Evolutionary conservation across 2,329 filamentous ascomycete genomes (phyloP).

Genomic region (Colletotrichum liriopes): DNA sequence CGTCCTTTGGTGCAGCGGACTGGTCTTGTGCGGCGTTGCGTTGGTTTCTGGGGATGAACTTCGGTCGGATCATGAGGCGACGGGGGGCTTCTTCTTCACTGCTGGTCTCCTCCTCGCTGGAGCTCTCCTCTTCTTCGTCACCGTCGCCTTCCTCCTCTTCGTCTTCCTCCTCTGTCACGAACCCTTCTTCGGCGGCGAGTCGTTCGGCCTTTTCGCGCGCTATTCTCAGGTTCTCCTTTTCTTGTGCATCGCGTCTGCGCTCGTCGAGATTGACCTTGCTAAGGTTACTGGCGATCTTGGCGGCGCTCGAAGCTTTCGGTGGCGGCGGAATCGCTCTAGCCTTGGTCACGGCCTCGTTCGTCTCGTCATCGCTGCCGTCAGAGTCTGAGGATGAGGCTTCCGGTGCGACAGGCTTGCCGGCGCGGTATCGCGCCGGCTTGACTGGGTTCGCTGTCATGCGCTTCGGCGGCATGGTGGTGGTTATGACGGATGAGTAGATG

Average conservation of each 20-base stretch:
- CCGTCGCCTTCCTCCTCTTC: constrained; percentile 60
- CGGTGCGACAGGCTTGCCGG: constrained; percentile 81
- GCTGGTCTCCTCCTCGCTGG: constrained; percentile 61
- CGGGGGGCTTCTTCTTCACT: constrained; percentile 72
- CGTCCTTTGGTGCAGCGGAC: constrained; percentile 50
- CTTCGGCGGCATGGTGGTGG: constrained; percentile 74
- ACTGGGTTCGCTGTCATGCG: constrained; percentile 95
- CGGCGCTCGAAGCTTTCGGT: constrained; percentile 71
- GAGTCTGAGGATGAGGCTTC: constrained; percentile 67
- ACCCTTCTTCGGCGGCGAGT: constrained; percentile 72
- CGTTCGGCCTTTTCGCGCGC: constrained; percentile 67
- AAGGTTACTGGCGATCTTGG: constrained; percentile 69
- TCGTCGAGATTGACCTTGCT: constrained; percentile 68
- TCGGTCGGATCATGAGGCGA: constrained; percentile 73
- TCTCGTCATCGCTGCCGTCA: constrained; percentile 61
- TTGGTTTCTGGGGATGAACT: constrained; percentile 74
- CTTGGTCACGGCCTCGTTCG: constrained; percentile 49
- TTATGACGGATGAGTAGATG: constrained; percentile 8
- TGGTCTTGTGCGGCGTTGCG: constrained; percentile 55
- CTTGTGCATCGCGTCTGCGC: constrained; percentile 62
- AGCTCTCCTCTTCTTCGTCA: constrained; percentile 50
- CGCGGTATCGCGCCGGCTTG: constrained; percentile 85
- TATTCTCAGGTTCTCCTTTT: constrained; percentile 62
- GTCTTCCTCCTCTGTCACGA: constrained; percentile 71
- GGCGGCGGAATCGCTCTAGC: constrained; percentile 61